Percentiles rank a stretch among this genome's conserved stretches.
phyloP scores from a whole-genome alignment of 768 basidiomycete species.

The Terana coerulea region DNA sequence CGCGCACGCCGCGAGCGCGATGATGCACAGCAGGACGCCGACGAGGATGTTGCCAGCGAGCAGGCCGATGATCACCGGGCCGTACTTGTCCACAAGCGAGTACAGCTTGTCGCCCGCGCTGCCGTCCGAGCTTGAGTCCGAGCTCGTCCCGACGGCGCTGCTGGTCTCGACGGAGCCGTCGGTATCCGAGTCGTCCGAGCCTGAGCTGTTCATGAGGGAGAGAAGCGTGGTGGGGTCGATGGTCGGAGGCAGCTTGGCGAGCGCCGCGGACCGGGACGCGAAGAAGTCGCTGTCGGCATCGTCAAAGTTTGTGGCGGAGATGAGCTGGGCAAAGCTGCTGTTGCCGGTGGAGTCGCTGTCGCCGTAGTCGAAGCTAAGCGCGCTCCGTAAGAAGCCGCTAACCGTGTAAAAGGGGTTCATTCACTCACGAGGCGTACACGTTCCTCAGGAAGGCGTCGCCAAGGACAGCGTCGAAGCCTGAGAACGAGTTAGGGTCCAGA shows the following conservation, averaged over 20 bases:
- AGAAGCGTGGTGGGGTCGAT: not conserved
- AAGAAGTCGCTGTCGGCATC: not conserved
- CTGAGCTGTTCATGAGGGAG: not conserved
- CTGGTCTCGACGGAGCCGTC: no score
- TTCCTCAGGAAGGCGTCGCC: constrained; percentile 33
- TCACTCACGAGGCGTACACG: constrained; percentile 30
- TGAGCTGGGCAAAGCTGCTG: constrained; percentile 28
- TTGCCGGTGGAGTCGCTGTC: constrained; percentile 12
- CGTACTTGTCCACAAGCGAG: constrained; percentile 16
- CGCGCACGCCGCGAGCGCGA: constrained; percentile 5
- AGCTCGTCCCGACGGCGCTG: not conserved
- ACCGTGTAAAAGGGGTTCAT: not conserved
- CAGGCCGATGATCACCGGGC: constrained; percentile 16
- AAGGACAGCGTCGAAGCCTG: constrained; percentile 27
- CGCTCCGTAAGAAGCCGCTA: not conserved
- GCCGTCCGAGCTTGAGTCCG: not conserved
- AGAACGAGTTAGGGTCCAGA: constrained; percentile 11
- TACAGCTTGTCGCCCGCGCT: constrained; percentile 1
- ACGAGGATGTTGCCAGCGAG: constrained; percentile 16
- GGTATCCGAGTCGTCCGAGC: not conserved
- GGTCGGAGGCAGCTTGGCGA: constrained; percentile 1
- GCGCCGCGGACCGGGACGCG: not conserved
- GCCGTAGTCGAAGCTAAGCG: constrained; percentile 24
- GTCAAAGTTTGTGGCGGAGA: constrained; percentile 21
- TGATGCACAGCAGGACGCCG: constrained; percentile 7